Evolutionary conservation across 2,329 filamentous ascomycete genomes (phyloP).

Genomic region (Hypoxylon sp.): DNA sequence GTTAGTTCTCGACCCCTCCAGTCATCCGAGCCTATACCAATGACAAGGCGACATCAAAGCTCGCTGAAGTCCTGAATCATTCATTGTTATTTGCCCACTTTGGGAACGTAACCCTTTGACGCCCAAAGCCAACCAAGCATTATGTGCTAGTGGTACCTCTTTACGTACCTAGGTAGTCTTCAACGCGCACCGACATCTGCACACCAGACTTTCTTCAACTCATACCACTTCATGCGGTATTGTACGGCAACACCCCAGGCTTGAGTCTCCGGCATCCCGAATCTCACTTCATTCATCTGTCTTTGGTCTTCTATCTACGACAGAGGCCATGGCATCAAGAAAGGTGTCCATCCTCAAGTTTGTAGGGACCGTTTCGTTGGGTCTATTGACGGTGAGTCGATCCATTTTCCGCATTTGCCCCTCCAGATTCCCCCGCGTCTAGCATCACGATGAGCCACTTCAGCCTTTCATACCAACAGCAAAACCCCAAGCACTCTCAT

Average conservation of each 20-base stretch:
- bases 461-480: slow-evolving; percentile 24
- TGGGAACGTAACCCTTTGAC: slow-evolving; percentile 18
- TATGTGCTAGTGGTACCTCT: slow-evolving; percentile 18
- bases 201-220: slow-evolving; percentile 21
- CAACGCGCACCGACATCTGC: slow-evolving; percentile 16
- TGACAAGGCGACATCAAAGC: slow-evolving; percentile 15
- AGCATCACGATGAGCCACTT: slow-evolving; percentile 28
- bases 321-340: slow-evolving; percentile 73
- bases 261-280: slow-evolving; percentile 22
- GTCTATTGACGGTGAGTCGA: slow-evolving; percentile 83
- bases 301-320: slow-evolving; percentile 25
- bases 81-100: slow-evolving; percentile 31
- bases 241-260: slow-evolving; percentile 6
- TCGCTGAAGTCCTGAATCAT: slow-evolving; percentile 20
- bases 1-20: slow-evolving; percentile 25
- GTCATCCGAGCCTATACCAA: slow-evolving; percentile 14
- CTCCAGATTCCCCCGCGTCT: slow-evolving; percentile 49
- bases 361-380: slow-evolving; percentile 90
- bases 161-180: slow-evolving; percentile 18
- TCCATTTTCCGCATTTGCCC: slow-evolving; percentile 40
- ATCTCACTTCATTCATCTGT: slow-evolving; percentile 30
- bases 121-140: slow-evolving; percentile 23
- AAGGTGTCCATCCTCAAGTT: slow-evolving; percentile 89
- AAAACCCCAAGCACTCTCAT: slow-evolving; percentile 28
- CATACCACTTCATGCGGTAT: slow-evolving; percentile 26